Percentiles rank a stretch among this genome's conserved stretches.
These are phyloP conservation scores for Xylaria nigripes DNA, from an alignment of 495 filamentous ascomycete genomes.

Conservation along the genomic window DNA sequence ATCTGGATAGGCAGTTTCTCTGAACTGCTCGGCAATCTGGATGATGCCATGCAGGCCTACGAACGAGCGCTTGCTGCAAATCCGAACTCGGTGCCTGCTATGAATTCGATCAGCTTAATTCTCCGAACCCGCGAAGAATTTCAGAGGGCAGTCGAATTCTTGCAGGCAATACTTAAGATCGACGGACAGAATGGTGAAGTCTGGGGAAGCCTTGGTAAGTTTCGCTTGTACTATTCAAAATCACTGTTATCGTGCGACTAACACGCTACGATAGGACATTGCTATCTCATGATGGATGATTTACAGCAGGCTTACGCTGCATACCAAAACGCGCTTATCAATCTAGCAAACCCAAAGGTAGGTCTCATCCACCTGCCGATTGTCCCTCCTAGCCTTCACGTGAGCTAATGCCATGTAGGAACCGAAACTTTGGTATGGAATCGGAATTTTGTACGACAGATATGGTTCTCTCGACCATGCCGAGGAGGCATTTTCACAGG, in stretches of 20 bases:
- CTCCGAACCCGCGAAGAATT: slow-evolving; percentile 88
- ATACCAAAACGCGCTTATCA: slow-evolving; percentile 91
- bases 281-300: slow-evolving; percentile 99
- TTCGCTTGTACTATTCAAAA: slow-evolving; percentile 3
- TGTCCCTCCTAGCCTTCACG: background rate
- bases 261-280: slow-evolving; percentile 62
- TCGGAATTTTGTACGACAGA: slow-evolving; percentile 94
- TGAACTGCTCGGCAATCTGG: slow-evolving; percentile 82
- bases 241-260: slow-evolving; percentile 9
- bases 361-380: slow-evolving; percentile 19
- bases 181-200: slow-evolving; percentile 87
- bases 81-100: slow-evolving; percentile 79
- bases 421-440: slow-evolving; percentile 97
- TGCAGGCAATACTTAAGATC: slow-evolving; percentile 84
- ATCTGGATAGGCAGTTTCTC: slow-evolving; percentile 61
- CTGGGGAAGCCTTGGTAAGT: slow-evolving; percentile 85
- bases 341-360: slow-evolving; percentile 92
- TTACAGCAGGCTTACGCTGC: slow-evolving; percentile 96
- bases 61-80: slow-evolving; percentile 84
- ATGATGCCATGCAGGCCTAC: slow-evolving; percentile 80
- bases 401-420: slow-evolving; percentile 50
- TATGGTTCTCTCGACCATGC: slow-evolving; percentile 97
- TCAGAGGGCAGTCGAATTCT: slow-evolving; percentile 85
- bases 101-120: slow-evolving; percentile 90
- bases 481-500: slow-evolving; percentile 96